Base-by-base conservation (phyloP, 2,329 filamentous ascomycete genomes). In the Paecilomyces fulvus region DNA sequence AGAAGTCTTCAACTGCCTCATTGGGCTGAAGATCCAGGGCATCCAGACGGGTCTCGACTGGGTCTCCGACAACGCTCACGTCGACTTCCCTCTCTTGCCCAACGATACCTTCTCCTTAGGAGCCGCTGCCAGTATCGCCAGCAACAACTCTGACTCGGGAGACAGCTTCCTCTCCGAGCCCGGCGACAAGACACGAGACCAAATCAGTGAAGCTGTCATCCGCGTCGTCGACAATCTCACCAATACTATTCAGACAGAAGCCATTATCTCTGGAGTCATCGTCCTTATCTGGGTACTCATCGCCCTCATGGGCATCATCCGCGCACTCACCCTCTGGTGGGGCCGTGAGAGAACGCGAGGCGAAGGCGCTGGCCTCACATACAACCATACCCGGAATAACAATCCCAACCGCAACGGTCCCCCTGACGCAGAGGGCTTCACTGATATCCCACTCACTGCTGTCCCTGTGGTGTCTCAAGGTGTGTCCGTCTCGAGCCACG, bases 31-130 rank as follows among this genome's bases (percentile, higher is more conserved):
- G 77, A 81, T 97, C 60, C 84, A 89, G 62, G 83, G 85, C 21
- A 84, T 99, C 61, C 84, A 97, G 70, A 87, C 88, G 67, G 94
- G 88, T 11, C 80, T 97, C n/a, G 95, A 89, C 0, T 99, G 92
- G 92, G 88, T 96, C 10, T 83, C 89, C 65, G 87, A 97, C 63
- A 78, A 97, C 69, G 90, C 94, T 3, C 83, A 94, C 59, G 81
- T 99, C 64, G 78, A 83, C 58, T 87, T 99, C 64, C 94, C 94
- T 0, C 74, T 83, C 54, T 85, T 97, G 59, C 79, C 83, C 25
- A 87, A 89, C 64, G 82, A 96, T 69, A 89, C 88, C 1, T 95
- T 97, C 75, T 92, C 89, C 57, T 76, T 86, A 54, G 91, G 92
- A 48, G 89, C 92, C 56, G 77, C 83, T 30, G 79, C 76, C 25